phyloP scores from a whole-genome alignment of 2,329 filamentous ascomycete species.

The Aureobasidium sp. region DNA sequence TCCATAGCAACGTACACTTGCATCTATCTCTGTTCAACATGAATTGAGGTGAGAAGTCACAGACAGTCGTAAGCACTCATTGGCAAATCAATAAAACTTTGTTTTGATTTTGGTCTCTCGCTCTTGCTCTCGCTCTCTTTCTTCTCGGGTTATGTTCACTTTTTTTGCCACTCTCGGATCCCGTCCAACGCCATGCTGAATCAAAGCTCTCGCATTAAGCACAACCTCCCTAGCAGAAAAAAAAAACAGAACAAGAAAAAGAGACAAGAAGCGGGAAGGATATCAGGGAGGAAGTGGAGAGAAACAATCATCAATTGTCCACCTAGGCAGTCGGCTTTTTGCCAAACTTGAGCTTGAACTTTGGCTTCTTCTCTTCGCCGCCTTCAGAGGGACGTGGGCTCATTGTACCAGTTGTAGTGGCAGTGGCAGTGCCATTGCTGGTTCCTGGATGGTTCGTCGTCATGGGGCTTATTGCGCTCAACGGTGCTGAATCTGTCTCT shows the following conservation, averaged over 20 bases:
- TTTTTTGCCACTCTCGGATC: background rate
- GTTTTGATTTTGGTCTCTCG: background rate
- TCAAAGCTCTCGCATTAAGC: background rate
- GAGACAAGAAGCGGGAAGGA: background rate
- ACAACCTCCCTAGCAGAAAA: background rate
- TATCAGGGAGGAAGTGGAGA: background rate
- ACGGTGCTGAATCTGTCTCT: background rate
- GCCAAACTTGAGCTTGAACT: constrained; percentile 11
- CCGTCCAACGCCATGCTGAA: constrained; percentile 11
- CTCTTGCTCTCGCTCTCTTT: background rate
- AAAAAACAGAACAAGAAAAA: background rate
- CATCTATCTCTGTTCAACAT: too few relatives aligned
- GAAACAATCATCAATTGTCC: background rate
- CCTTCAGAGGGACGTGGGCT: background rate
- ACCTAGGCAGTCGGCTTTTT: constrained; percentile 10
- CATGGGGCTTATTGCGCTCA: constrained; percentile 6
- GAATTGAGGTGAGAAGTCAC: background rate
- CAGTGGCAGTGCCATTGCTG: background rate
- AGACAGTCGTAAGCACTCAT: background rate
- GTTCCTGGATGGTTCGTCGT: background rate
- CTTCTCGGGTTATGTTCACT: background rate
- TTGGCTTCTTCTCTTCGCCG: constrained; percentile 12
- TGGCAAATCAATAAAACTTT: background rate
- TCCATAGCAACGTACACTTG: too few relatives aligned
- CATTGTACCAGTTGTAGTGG: background rate